These are phyloP conservation scores for Starmerella ratchasimensis DNA, from an alignment of 805 yeast species.

Conservation along the genomic window DNA sequence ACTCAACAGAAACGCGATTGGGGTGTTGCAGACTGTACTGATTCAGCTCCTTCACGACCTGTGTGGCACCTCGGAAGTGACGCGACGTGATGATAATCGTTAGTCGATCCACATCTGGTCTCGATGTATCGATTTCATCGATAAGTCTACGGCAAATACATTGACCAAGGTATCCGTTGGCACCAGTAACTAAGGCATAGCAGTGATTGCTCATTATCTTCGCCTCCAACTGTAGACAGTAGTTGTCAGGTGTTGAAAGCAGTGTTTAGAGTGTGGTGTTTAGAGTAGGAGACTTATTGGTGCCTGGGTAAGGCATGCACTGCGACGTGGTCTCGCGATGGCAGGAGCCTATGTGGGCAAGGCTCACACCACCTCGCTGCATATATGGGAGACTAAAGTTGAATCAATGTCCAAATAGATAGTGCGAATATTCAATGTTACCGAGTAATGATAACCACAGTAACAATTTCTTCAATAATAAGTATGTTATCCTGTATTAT, in stretches of 20 bases:
- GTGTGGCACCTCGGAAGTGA: conserved; percentile 71
- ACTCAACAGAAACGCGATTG: conserved; percentile 50
- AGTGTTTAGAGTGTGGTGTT: not conserved
- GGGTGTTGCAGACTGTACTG: conserved; percentile 19
- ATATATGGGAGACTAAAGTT: too few species aligned
- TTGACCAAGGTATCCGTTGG: conserved; percentile 56
- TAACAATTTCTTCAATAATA: too few species aligned
- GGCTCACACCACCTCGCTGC: too few species aligned
- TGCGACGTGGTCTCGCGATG: too few species aligned
- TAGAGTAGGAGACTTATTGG: too few species aligned
- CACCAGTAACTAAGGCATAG: conserved; percentile 31
- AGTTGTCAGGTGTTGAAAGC: not conserved
- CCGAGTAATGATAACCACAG: too few species aligned
- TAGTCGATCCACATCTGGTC: conserved; percentile 38
- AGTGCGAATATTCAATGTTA: too few species aligned
- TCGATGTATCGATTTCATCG: conserved; percentile 30
- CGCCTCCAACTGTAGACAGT: too few species aligned
- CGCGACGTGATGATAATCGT: conserved; percentile 83
- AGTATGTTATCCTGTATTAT: too few species aligned
- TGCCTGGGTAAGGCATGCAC: too few species aligned
- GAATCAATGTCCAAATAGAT: too few species aligned
- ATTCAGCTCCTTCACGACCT: conserved; percentile 45
- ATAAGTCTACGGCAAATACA: conserved; percentile 73
- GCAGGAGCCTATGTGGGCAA: too few species aligned
- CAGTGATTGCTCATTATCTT: not conserved